Percentiles rank a stretch among this genome's conserved stretches.
These are phyloP conservation scores for Friedmanniomyces simplex DNA, from an alignment of 495 filamentous ascomycete species.

Conservation along the genomic window DNA sequence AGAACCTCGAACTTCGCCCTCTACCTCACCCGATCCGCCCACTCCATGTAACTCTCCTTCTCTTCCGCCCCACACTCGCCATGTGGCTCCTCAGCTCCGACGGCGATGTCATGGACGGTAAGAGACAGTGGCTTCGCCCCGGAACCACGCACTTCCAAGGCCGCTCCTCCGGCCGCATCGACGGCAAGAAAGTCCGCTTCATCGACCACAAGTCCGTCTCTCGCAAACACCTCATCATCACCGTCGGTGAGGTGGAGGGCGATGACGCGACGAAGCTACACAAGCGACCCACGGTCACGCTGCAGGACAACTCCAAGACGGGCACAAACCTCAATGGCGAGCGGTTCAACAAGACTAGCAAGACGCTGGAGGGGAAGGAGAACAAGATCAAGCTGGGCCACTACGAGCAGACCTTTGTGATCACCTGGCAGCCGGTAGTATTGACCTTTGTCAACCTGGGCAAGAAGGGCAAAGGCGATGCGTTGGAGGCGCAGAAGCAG, in stretches of 20 bases:
- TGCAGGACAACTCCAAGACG: slow-evolving; percentile 52
- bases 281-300: slow-evolving; percentile 54
- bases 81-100: slow-evolving; percentile 34
- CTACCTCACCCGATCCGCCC: neutral
- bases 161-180: slow-evolving; percentile 22
- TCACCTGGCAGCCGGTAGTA: slow-evolving; percentile 72
- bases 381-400: slow-evolving; percentile 59
- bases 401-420: slow-evolving; percentile 47
- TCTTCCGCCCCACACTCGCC: neutral
- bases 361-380: slow-evolving; percentile 31
- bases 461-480: slow-evolving; percentile 56
- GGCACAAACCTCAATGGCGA: slow-evolving; percentile 70
- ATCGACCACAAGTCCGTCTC: slow-evolving; percentile 68
- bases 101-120: slow-evolving; percentile 29
- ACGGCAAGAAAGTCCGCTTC: slow-evolving; percentile 10
- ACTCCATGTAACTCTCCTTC: neutral
- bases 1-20: neutral
- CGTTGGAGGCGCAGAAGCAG: slow-evolving; percentile 44
- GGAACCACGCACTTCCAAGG: slow-evolving; percentile 29
- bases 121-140: slow-evolving; percentile 31
- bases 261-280: slow-evolving; percentile 58
- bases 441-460: slow-evolving; percentile 72
- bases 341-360: slow-evolving; percentile 45
- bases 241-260: slow-evolving; percentile 52
- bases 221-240: slow-evolving; percentile 75